A percentile compares a stretch with the other conserved stretches of the same genome.
These are phyloP conservation scores for Coniochaeta sp. DNA, from an alignment of 2,329 filamentous ascomycete species.

Conservation along the genomic window DNA sequence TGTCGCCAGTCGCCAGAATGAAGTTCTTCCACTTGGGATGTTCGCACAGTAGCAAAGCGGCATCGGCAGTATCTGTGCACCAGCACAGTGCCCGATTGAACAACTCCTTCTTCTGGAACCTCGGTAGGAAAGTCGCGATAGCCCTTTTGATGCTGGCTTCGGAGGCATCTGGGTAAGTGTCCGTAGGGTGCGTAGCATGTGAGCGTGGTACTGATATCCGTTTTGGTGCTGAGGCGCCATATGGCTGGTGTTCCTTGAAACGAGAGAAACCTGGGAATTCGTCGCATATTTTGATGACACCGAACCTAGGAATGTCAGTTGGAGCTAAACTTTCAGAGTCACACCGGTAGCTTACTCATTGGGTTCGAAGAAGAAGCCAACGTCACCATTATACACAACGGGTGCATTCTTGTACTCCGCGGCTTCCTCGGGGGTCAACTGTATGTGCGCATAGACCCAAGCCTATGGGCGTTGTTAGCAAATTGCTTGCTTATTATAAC, in stretches of 20 bases:
- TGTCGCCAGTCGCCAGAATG: conserved; percentile 37
- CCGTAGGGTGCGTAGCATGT: conserved; percentile 27
- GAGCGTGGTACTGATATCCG: conserved; percentile 26
- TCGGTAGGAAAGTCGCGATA: conserved; percentile 22
- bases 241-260: conserved; percentile 26
- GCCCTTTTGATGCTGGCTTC: conserved; percentile 21
- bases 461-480: conserved; percentile 17
- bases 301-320: conserved; percentile 14
- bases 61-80: conserved; percentile 27
- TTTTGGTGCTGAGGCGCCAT: conserved; percentile 18
- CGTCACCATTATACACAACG: conserved; percentile 37
- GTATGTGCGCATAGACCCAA: conserved; percentile 39
- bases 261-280: conserved; percentile 32
- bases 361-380: conserved; percentile 43
- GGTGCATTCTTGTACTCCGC: conserved; percentile 32
- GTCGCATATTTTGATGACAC: conserved; percentile 29
- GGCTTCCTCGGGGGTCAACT: conserved; percentile 31
- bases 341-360: conserved; percentile 30
- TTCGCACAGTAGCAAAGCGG: conserved; percentile 25
- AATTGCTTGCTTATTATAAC: not conserved
- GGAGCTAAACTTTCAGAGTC: too few relatives aligned
- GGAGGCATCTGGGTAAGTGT: conserved; percentile 27
- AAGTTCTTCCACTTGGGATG: conserved; percentile 35
- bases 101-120: conserved; percentile 19
- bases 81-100: conserved; percentile 26